Conservation (phyloP, 2,329 filamentous ascomycete genomes). For the Xylariaceae sp. region DNA sequence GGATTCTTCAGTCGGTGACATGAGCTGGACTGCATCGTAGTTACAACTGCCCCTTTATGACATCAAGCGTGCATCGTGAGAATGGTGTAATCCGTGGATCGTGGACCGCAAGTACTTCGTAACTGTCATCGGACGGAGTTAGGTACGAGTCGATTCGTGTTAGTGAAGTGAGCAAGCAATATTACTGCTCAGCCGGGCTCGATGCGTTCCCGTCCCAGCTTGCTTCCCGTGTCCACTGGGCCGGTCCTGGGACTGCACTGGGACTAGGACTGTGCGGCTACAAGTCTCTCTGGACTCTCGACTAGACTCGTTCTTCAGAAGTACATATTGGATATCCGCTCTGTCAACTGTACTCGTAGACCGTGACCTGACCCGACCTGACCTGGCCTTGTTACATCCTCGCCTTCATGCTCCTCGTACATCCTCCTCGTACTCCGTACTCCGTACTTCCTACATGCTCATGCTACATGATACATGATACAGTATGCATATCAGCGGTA, state of each 20-base stretch:
- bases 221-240: slow-evolving; percentile 6
- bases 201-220: background rate
- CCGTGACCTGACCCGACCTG: background rate
- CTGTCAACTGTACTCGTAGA: background rate
- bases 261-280: slow-evolving; percentile 13
- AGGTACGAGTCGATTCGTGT: background rate
- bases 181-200: slow-evolving; percentile 7
- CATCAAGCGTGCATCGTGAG: background rate
- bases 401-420: background rate
- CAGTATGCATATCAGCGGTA: slow-evolving; percentile 12
- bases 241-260: slow-evolving; percentile 14
- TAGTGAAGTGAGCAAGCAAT: slow-evolving; percentile 3
- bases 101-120: background rate
- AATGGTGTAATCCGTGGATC: background rate
- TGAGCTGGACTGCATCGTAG: background rate
- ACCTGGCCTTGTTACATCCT: background rate
- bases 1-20: background rate
- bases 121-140: too few relatives aligned
- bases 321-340: background rate
- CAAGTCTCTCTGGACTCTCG: background rate
- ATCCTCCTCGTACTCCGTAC: background rate
- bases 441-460: background rate
- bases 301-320: background rate
- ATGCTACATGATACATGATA: background rate
- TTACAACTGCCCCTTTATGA: background rate